These are phyloP conservation scores for Nitzschia palea DNA, from an alignment of 108 stramenopile genomes.

Conservation along the genomic window DNA sequence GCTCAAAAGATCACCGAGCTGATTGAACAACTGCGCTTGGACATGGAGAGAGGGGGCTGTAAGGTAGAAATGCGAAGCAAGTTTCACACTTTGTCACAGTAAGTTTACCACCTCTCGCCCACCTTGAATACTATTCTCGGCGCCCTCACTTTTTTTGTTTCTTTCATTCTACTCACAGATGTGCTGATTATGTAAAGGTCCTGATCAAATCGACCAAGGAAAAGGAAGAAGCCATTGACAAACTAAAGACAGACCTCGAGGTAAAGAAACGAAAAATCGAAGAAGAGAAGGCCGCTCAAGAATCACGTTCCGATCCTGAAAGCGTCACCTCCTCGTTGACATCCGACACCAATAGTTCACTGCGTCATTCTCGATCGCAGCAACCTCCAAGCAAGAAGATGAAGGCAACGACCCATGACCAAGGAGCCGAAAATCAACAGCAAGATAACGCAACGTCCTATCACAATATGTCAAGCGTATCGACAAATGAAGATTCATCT, in stretches of 20 bases:
- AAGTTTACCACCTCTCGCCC: constrained; percentile 30
- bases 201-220: constrained; percentile 57
- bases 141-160: background rate
- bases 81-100: constrained; percentile 80
- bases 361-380: background rate
- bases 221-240: constrained; percentile 60
- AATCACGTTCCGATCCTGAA: constrained; percentile 66
- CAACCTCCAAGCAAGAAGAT: constrained; percentile 6
- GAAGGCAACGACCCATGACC: background rate
- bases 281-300: constrained; percentile 58
- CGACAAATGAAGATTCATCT: constrained; percentile 27
- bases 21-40: constrained; percentile 64
- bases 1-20: constrained; percentile 79
- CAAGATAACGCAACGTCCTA: constrained; percentile 8
- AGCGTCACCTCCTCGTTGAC: constrained; percentile 75
- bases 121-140: too few relatives aligned
- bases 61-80: constrained; percentile 81
- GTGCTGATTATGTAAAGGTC: constrained; percentile 71
- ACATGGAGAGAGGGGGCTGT: constrained; percentile 80
- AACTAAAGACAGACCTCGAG: constrained; percentile 53
- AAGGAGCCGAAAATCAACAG: constrained; percentile 4
- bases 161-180: constrained; percentile 41
- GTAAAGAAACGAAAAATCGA: constrained; percentile 46
- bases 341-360: constrained; percentile 22
- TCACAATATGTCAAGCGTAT: constrained; percentile 11